Conservation (phyloP, 2,329 filamentous ascomycete genomes). For the Sclerotinia glacialis region DNA sequence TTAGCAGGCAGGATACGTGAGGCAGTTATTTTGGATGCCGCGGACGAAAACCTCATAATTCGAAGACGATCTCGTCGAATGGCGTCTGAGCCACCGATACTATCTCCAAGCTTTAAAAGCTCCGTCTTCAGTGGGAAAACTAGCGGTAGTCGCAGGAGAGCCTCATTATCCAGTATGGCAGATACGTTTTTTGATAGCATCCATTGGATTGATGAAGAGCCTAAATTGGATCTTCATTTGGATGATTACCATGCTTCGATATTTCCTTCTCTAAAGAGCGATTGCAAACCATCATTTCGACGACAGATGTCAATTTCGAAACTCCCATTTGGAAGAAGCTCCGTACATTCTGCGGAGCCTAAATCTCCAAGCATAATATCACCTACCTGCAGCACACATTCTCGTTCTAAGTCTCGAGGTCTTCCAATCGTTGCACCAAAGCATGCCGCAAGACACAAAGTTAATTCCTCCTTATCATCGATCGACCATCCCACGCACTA, state of each 20-base stretch:
- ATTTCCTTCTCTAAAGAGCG: constrained; percentile 41
- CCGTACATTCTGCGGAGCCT: constrained; percentile 42
- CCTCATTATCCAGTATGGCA: constrained; percentile 32
- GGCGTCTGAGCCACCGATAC: constrained; percentile 8
- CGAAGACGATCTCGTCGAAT: constrained; percentile 43
- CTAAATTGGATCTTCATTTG: constrained; percentile 64
- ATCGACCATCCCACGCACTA: constrained; percentile 80
- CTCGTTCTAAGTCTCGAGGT: constrained; percentile 50
- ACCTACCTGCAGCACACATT: constrained; percentile 31
- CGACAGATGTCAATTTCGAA: constrained; percentile 71
- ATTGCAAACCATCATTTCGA: constrained; percentile 60
- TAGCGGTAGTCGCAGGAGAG: constrained; percentile 20
- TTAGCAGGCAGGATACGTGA: constrained; percentile 53
- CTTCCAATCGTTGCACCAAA: constrained; percentile 49
- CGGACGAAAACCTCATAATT: constrained; percentile 56
- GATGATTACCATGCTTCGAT: constrained; percentile 62
- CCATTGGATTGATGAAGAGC: constrained; percentile 71
- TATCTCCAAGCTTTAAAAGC: constrained; percentile 14
- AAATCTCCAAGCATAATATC: constrained; percentile 32
- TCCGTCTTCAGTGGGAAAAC: constrained; percentile 12
- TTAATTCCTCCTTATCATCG: constrained; percentile 43
- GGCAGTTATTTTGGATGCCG: constrained; percentile 54
- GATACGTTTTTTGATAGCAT: constrained; percentile 60
- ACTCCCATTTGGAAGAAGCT: constrained; percentile 58
- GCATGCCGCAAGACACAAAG: constrained; percentile 34